Evolutionary conservation across 192 early-diverging fungal genomes (phyloP).

Genomic region (Borealophlyctis nickersoniae): DNA sequence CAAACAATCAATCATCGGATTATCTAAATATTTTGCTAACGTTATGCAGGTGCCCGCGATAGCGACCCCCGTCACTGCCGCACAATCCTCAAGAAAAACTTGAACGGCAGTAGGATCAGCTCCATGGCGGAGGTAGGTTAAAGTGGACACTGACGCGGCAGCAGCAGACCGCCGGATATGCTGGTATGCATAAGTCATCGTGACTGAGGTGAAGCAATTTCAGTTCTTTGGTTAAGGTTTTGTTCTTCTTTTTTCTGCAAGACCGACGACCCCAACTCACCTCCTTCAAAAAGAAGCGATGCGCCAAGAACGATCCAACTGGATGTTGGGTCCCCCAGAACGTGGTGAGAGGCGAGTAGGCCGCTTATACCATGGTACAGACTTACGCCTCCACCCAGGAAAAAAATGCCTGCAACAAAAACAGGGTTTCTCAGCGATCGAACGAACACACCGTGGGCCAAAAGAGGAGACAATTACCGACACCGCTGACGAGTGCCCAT

Average conservation of each 20-base stretch:
- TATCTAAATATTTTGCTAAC: slow-evolving; percentile 33
- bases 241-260: no score
- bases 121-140: slow-evolving; percentile 42
- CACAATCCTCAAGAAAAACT: slow-evolving; percentile 54
- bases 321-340: slow-evolving; percentile 39
- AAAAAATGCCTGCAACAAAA: slow-evolving; percentile 39
- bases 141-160: slow-evolving; percentile 29
- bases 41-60: slow-evolving; percentile 47
- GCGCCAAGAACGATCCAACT: slow-evolving; percentile 40
- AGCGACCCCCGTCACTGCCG: slow-evolving; percentile 42
- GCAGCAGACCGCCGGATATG: slow-evolving; percentile 41
- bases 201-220: slow-evolving; percentile 22
- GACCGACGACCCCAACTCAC: no score
- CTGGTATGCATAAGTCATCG: slow-evolving; percentile 43
- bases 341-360: slow-evolving; percentile 34
- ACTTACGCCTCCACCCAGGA: slow-evolving; percentile 54
- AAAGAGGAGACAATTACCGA: slow-evolving; percentile 17
- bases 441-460: neutral
- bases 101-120: slow-evolving; percentile 58
- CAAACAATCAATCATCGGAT: slow-evolving; percentile 46
- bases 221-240: no score
- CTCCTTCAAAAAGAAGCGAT: slow-evolving; percentile 48
- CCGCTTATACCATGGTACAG: slow-evolving; percentile 55
- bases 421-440: slow-evolving; percentile 1
- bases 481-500: slow-evolving; percentile 54